Evolutionary conservation across 2,329 filamentous ascomycete species (phyloP).

Genomic region (Fusarium odoratissimum): DNA sequence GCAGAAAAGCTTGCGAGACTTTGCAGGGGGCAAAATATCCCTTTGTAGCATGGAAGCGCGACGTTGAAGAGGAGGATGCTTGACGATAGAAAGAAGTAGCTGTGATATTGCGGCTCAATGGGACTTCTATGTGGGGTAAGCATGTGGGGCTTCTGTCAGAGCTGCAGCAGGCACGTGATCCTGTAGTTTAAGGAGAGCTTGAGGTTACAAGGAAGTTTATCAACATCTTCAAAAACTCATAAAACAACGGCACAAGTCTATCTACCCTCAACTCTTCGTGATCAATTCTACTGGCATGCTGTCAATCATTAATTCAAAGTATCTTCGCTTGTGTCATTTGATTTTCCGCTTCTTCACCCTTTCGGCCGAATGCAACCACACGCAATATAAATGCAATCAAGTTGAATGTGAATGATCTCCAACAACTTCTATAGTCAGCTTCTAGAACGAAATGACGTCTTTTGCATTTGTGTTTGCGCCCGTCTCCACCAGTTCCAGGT

Average conservation of each 20-base stretch:
- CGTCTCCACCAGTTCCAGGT: constrained; percentile 22
- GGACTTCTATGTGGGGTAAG: neutral
- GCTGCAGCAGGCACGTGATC: constrained; percentile 20
- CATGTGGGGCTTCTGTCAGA: neutral
- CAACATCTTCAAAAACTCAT: neutral
- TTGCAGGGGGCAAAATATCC: constrained; percentile 12
- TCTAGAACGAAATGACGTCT: constrained; percentile 45
- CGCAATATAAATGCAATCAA: neutral
- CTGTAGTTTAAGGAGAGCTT: neutral
- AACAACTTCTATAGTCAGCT: constrained; percentile 23
- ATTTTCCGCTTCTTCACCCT: neutral
- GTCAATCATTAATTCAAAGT: neutral
- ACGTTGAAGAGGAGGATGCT: constrained; percentile 39
- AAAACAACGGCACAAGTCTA: neutral
- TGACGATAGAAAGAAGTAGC: constrained; percentile 19
- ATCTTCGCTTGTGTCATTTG: neutral
- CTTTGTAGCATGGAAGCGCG: constrained; percentile 39
- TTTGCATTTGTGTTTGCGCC: constrained; percentile 1
- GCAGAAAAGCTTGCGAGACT: neutral
- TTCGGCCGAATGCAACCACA: constrained; percentile 11
- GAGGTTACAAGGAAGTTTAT: neutral
- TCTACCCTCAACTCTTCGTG: neutral
- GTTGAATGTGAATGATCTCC: constrained; percentile 4
- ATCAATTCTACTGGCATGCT: neutral
- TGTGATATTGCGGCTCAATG: neutral